Evolutionary conservation across 164 flowering plant species (phyloP).

Genomic region (Magnolia officinalis): DNA sequence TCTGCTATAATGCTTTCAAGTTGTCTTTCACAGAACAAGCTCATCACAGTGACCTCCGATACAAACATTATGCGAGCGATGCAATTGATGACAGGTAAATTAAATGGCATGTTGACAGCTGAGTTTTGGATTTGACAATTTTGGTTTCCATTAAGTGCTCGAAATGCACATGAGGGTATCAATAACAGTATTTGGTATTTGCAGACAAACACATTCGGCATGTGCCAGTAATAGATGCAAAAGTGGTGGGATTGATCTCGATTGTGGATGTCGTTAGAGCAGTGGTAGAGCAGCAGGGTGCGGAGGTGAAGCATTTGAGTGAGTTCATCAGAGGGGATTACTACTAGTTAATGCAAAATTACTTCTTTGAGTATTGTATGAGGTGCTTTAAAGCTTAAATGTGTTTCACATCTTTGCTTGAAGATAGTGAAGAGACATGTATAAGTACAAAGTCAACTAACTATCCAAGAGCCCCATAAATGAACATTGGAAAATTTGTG

Average conservation of each 20-base stretch:
- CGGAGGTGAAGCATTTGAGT: slow-evolving; percentile 61
- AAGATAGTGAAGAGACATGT: neutral
- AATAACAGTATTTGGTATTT: slow-evolving; percentile 9
- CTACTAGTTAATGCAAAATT: slow-evolving; percentile 28
- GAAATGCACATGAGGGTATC: neutral
- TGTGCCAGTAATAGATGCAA: slow-evolving; percentile 78
- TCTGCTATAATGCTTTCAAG: neutral
- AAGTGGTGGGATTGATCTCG: slow-evolving; percentile 81
- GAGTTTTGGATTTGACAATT: neutral
- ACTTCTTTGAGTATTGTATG: neutral
- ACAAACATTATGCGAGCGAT: slow-evolving; percentile 79
- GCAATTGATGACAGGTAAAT: slow-evolving; percentile 82
- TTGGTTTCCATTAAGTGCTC: neutral
- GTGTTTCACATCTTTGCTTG: neutral
- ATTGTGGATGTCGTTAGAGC: slow-evolving; percentile 77
- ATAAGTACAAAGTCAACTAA: neutral
- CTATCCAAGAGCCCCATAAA: neutral
- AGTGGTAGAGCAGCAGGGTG: slow-evolving; percentile 71
- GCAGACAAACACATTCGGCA: slow-evolving; percentile 79
- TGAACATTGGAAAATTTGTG: neutral
- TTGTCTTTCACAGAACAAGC: slow-evolving; percentile 47
- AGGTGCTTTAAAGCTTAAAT: neutral
- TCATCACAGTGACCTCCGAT: slow-evolving; percentile 73
- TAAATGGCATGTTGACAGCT: neutral
- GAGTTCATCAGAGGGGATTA: slow-evolving; percentile 79